Conservation (phyloP, 805 yeast genomes). For the Hanseniaspora meyeri region DNA sequence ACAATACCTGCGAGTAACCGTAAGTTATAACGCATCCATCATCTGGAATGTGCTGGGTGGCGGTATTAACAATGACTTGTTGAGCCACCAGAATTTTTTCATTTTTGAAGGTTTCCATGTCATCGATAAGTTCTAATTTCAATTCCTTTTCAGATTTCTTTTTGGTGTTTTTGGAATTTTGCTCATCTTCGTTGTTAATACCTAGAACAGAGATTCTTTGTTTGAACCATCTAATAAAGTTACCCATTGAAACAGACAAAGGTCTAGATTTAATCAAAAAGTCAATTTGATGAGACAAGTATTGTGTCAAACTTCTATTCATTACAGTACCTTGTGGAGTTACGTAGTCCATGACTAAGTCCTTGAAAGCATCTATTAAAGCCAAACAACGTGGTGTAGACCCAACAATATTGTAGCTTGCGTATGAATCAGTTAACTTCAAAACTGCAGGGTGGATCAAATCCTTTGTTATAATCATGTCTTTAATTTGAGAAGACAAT, state of each 20-base stretch:
- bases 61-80: conserved; percentile 66
- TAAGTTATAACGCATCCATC: conserved; percentile 74
- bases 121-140: conserved; percentile 46
- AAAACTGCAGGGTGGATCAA: conserved; percentile 80
- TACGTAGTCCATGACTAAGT: conserved; percentile 62
- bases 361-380: conserved; percentile 74
- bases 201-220: conserved; percentile 80
- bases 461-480: conserved; percentile 28
- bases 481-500: conserved; percentile 24
- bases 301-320: conserved; percentile 76
- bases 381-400: conserved; percentile 74
- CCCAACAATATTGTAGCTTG: conserved; percentile 80
- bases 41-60: conserved; percentile 61
- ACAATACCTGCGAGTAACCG: conserved; percentile 78
- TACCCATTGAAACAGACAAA: conserved; percentile 87
- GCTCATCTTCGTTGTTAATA: conserved; percentile 38
- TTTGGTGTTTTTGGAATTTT: not conserved
- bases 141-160: conserved; percentile 38
- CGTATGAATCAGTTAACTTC: conserved; percentile 63
- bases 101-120: conserved; percentile 67
- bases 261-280: conserved; percentile 85
- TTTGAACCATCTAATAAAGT: conserved; percentile 92
- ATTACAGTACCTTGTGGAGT: conserved; percentile 80
- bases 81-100: conserved; percentile 80
- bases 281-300: conserved; percentile 85